Evolutionary conservation across 2,329 filamentous ascomycete genomes (phyloP).

Genomic region (Trichoderma breve): DNA sequence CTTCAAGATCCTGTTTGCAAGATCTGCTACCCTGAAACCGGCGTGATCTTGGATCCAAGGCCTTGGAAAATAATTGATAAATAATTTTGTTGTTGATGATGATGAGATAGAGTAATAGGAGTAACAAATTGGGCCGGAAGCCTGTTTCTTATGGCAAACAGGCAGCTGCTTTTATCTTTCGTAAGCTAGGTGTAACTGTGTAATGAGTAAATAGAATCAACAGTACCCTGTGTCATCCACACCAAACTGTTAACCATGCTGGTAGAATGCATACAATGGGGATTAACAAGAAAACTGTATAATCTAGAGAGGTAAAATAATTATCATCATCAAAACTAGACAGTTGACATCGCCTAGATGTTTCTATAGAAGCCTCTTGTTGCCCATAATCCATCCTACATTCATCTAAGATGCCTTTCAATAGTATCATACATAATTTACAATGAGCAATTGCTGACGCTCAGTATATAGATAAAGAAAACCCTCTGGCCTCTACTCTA

Average conservation of each 20-base stretch:
- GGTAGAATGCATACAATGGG: accelerated
- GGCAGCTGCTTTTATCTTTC: background rate
- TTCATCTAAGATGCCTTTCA: background rate
- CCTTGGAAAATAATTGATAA: background rate
- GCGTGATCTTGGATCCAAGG: background rate
- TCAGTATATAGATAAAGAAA: background rate
- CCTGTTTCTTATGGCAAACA: background rate
- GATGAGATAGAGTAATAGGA: background rate
- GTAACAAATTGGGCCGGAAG: background rate
- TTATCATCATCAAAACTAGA: background rate
- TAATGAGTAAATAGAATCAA: background rate
- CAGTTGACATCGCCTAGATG: background rate
- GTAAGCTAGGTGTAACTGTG: background rate
- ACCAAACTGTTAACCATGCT: background rate
- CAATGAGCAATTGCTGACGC: background rate
- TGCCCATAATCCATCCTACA: background rate
- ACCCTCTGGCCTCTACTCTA: background rate
- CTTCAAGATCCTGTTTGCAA: background rate
- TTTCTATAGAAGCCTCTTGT: background rate
- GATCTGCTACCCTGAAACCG: background rate
- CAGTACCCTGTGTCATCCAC: background rate
- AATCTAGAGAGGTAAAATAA: no score
- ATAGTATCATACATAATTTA: background rate
- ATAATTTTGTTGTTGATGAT: background rate
- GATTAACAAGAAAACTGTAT: background rate